These are phyloP conservation scores for Trypanosoma rangeli DNA, from an alignment of 208 protist genomes.

Conservation along the genomic window DNA sequence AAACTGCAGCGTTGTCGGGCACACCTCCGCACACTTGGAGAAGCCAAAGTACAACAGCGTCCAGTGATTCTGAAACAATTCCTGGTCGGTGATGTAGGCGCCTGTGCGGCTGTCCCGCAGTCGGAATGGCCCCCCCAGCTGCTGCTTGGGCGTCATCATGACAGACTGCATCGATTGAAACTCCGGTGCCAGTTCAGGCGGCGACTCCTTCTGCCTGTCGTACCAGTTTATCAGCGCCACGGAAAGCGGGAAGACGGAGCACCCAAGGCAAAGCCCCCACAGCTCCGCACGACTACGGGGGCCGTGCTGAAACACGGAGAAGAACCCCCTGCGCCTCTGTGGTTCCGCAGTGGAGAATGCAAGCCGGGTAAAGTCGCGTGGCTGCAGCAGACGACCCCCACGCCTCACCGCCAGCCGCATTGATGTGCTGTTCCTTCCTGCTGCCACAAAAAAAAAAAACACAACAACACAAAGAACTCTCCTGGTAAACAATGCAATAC, in stretches of 20 bases:
- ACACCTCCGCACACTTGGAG: constrained; percentile 85
- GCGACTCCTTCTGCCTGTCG: constrained; percentile 31
- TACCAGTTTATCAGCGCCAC: constrained; percentile 51
- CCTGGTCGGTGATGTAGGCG: constrained; percentile 57
- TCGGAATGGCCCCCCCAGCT: constrained; percentile 71
- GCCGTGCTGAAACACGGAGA: constrained; percentile 21
- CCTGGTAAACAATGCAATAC: neutral
- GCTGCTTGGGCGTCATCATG: constrained; percentile 39
- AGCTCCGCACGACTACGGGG: constrained; percentile 70
- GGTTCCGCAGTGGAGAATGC: constrained; percentile 1
- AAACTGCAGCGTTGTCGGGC: constrained; percentile 70
- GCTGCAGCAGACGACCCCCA: neutral
- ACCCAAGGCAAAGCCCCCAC: constrained; percentile 50
- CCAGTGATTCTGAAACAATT: constrained; percentile 78
- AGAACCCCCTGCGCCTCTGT: constrained; percentile 3
- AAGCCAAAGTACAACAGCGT: constrained; percentile 89
- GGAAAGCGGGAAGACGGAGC: constrained; percentile 56
- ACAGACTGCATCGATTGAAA: constrained; percentile 49
- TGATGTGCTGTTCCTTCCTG: neutral
- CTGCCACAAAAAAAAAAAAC: neutral
- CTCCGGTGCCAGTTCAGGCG: constrained; percentile 40
- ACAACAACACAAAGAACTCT: neutral
- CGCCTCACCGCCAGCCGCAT: constrained; percentile 11
- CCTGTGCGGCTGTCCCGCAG: constrained; percentile 63
- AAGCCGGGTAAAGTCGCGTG: neutral